A percentile compares a stretch with the other conserved stretches of the same genome.
phyloP scores from a whole-genome alignment of 2,329 filamentous ascomycete species.

The Fusarium albidum region DNA sequence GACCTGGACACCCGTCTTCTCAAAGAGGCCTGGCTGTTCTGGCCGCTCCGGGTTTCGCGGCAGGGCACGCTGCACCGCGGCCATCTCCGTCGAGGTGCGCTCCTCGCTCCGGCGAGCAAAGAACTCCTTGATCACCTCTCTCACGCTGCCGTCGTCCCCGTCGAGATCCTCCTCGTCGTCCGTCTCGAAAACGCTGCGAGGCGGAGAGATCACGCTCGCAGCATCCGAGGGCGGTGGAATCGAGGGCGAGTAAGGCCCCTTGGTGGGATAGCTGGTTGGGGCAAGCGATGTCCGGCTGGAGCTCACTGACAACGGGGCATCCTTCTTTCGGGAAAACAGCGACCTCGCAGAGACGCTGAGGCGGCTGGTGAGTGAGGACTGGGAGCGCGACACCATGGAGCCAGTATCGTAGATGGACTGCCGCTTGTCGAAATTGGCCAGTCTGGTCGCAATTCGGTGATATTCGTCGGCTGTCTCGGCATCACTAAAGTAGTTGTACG shows the following conservation, averaged over 20 bases:
- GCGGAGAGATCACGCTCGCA: conserved; percentile 20
- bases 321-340: conserved; percentile 41
- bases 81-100: conserved; percentile 23
- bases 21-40: conserved; percentile 21
- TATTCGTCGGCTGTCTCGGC: conserved; percentile 45
- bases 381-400: conserved; percentile 22
- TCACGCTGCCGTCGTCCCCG: conserved; percentile 29
- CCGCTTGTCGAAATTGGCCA: conserved; percentile 41
- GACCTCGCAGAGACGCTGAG: conserved; percentile 40
- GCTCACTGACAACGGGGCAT: conserved; percentile 25
- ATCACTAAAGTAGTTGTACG: conserved; percentile 43
- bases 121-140: conserved; percentile 34
- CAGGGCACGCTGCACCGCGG: conserved; percentile 13
- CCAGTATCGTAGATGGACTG: conserved; percentile 23
- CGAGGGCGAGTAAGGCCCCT: conserved; percentile 24
- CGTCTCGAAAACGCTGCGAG: conserved; percentile 46
- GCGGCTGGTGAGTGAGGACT: conserved; percentile 31
- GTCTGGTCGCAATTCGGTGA: conserved; percentile 44
- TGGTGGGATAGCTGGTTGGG: conserved; percentile 27
- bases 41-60: conserved; percentile 11
- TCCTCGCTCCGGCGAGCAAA: conserved; percentile 36
- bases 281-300: conserved; percentile 20
- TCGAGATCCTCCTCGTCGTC: conserved; percentile 41
- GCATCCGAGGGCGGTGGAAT: conserved; percentile 19
- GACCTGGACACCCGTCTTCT: conserved; percentile 36